Evolutionary conservation across 495 filamentous ascomycete species (phyloP), one percentile per base, ranked within the genome.

Genomic region (Staphylotrichum longicolle): DNA sequence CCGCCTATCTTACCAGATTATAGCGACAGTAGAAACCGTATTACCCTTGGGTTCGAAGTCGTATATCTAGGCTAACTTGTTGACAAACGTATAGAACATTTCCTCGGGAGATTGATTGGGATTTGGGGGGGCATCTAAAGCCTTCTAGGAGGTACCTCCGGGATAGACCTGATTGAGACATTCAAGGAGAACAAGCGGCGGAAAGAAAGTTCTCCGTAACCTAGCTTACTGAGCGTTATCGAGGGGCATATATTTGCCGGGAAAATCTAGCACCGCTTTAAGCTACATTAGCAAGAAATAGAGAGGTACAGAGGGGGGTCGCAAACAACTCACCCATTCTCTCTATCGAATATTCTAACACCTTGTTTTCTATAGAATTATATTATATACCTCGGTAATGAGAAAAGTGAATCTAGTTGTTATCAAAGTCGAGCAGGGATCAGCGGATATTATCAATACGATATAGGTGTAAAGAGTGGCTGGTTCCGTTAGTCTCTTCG

Each of bases 21-120:
- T 39, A 3, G 62, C 39, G 11, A 55, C 7, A 1, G 52, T 45
- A 4, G 57, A 57, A 34, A 57, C 48, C 4, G 52, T 63, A 32
- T 60, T 11, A 20, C 62, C 62, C 27, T 60, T 60, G 35, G 62
- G 51, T 34, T 61, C 58, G 2, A n/a, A 47, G 45, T 72, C 68
- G 15, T 60, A 66, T 15, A 72, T 41, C 39, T 70, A 68, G 11
- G 55, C 62, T 4, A 72, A 61, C 56, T 68, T 70, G 56, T 70
- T 66, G 8, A 70, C 61, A 48, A 72, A 63, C 14, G 56, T 59
- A 7, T 64, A 61, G 9, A 59, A 72, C 45, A 42, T 54, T 2
- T 60, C 58, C 40, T 70, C 45, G 32, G 66, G 62, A 9, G 57
- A 56, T 40, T 64, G 62, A 53, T 57, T 52, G 7, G 45, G 52